Base-by-base conservation (phyloP, 2,329 filamentous ascomycete species). In the Sporothrix pseudoabietina region DNA sequence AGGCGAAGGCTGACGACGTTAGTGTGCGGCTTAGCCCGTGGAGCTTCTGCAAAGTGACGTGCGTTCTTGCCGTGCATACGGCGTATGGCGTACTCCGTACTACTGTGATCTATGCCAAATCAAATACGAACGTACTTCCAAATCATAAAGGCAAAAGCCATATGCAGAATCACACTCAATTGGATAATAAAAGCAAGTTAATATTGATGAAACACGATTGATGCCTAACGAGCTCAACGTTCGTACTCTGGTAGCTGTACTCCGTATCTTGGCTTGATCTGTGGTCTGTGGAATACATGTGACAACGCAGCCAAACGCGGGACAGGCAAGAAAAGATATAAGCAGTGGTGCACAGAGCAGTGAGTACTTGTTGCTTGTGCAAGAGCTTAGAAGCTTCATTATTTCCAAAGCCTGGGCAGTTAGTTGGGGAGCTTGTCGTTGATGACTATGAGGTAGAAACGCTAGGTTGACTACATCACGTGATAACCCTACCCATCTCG, bases 11-110 rank as follows among this genome's bases (percentile, higher is more conserved):
- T 69, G 44, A 55, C 66, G 66, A 30, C 47, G 65, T 68, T 68
- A 69, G 66, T 69, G 66, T 55, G 66, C 66, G 66, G 66, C 66
- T 69, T 54, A 69, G 66, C 49, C 65, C 66, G 66, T 39, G 66
- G 49, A 54, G 66, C 22, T 39, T 55, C 4, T 14, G 59, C 8
- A 8, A n/a, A 30, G 61, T 30, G 39, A 66, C n/a, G 61, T 6
- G 35, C 19, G 19, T 41, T 57, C n/a, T n/a, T 41, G 59, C 19
- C 30, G 19, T 16, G 10, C 41, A 22, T 26, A 63, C 35, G n/a
- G 35, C 39, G 57, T 39, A n/a, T 35, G 26, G 26, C 26, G 26
- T 26, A 26, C 26, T 26, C 26, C 26, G 26, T 26, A 26, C 26
- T 26, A 26, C 26, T 26, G 26, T 26, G 26, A 26, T 26, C 26